Evolutionary conservation across 192 early-diverging fungal species (phyloP).

Genomic region (Podochytrium sp.): DNA sequence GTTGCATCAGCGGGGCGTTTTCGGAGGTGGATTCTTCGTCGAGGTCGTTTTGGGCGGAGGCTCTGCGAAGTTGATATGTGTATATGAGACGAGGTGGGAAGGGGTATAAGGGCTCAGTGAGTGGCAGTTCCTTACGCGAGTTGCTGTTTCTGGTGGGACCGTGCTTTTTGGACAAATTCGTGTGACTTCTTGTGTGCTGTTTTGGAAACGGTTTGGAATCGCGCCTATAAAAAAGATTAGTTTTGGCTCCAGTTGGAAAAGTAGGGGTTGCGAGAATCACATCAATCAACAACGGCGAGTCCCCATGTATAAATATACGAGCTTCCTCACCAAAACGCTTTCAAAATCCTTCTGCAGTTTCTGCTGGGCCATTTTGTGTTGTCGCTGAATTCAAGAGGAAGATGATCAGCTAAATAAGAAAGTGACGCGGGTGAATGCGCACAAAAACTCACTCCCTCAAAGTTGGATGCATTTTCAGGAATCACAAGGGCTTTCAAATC

Average conservation of each 20-base stretch:
- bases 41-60: neutral
- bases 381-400: constrained; percentile 47
- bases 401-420: neutral
- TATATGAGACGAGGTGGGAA: constrained; percentile 10
- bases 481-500: constrained; percentile 79
- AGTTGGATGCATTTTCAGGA: constrained; percentile 36
- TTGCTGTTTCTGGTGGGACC: constrained; percentile 13
- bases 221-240: constrained; percentile 38
- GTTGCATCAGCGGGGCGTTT: constrained; percentile 58
- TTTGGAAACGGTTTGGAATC: constrained; percentile 87
- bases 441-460: constrained; percentile 37
- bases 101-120: neutral
- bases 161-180: constrained; percentile 80
- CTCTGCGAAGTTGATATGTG: neutral
- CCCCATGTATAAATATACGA: neutral
- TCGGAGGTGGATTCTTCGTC: constrained; percentile 61
- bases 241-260: too few species aligned
- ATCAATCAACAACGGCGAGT: neutral
- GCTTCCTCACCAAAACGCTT: constrained; percentile 62
- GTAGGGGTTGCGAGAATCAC: neutral
- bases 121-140: neutral
- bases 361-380: constrained; percentile 85
- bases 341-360: constrained; percentile 96
- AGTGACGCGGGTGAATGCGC: neutral
- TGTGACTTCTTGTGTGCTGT: constrained; percentile 81